phyloP scores from a whole-genome alignment of 148 eudicot genomes.

The Talinum fruticosum region DNA sequence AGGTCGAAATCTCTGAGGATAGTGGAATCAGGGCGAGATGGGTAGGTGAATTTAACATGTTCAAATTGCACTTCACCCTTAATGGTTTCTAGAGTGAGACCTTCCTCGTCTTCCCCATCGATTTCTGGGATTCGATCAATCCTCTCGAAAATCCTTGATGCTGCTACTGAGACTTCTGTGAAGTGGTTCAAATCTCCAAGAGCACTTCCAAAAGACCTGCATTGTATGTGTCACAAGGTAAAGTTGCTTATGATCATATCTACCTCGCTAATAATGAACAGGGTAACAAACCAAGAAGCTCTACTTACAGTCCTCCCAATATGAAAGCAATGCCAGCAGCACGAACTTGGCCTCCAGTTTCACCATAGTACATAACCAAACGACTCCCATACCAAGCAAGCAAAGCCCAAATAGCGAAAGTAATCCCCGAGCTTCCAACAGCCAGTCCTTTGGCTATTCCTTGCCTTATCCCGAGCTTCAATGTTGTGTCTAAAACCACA shows the following conservation, averaged over 20 bases:
- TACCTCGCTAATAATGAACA: not conserved
- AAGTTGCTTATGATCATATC: not conserved
- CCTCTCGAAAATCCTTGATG: conserved; percentile 60
- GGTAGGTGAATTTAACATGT: conserved; percentile 57
- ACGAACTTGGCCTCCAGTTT: conserved; percentile 80
- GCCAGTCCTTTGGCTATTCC: conserved; percentile 92
- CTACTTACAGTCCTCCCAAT: conserved; percentile 86
- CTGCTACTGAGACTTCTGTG: conserved; percentile 90
- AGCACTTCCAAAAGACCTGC: conserved; percentile 83
- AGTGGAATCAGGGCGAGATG: conserved; percentile 62
- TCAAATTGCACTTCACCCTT: conserved; percentile 66
- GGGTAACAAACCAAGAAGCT: not conserved
- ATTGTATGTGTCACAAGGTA: not conserved
- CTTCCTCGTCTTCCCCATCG: conserved; percentile 45
- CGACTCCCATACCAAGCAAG: conserved; percentile 96
- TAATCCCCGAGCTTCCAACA: conserved; percentile 80
- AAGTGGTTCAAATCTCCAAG: conserved; percentile 79
- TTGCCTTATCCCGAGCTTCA: conserved; percentile 64
- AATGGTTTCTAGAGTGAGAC: conserved; percentile 43
- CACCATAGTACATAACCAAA: conserved; percentile 78
- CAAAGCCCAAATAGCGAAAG: conserved; percentile 90
- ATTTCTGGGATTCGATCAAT: conserved; percentile 68
- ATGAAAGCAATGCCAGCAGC: conserved; percentile 78
- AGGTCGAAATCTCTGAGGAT: conserved; percentile 69
- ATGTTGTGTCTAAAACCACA: conserved; percentile 52